These are phyloP conservation scores for Apodospora peruviana DNA, from an alignment of 495 filamentous ascomycete genomes.

Conservation along the genomic window DNA sequence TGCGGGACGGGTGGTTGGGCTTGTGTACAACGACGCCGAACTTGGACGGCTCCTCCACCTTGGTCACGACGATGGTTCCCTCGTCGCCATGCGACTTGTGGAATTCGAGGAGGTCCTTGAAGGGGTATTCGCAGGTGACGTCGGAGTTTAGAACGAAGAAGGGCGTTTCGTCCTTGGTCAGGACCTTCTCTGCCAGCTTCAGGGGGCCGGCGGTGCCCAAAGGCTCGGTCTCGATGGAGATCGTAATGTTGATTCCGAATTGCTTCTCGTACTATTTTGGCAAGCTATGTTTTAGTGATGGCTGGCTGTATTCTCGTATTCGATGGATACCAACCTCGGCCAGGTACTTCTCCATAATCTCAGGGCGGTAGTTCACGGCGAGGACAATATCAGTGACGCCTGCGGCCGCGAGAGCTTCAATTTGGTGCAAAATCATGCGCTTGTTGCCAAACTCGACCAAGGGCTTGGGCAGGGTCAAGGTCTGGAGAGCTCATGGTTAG, in stretches of 20 bases:
- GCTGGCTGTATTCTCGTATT: neutral
- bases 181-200: conserved; percentile 90
- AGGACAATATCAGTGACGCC: conserved; percentile 97
- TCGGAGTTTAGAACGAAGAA: conserved; percentile 99
- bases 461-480: conserved; percentile 93
- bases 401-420: conserved; percentile 88
- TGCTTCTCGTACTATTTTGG: conserved; percentile 71
- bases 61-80: conserved; percentile 98
- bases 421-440: conserved; percentile 98
- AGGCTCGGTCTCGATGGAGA: conserved; percentile 93
- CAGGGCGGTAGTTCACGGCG: conserved; percentile 97
- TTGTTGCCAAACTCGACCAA: conserved; percentile 98
- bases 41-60: conserved; percentile 98
- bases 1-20: conserved; percentile 82
- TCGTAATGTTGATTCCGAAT: conserved; percentile 91
- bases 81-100: conserved; percentile 91
- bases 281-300: conserved; percentile 3
- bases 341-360: conserved; percentile 76
- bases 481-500: conserved; percentile 49
- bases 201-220: conserved; percentile 93
- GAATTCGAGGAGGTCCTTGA: conserved; percentile 81
- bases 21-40: conserved; percentile 99
- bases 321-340: conserved; percentile 35
- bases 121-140: conserved; percentile 97
- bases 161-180: conserved; percentile 86